Conservation (phyloP, 1,139 yeast species). For the Debaryomyces sp. region DNA sequence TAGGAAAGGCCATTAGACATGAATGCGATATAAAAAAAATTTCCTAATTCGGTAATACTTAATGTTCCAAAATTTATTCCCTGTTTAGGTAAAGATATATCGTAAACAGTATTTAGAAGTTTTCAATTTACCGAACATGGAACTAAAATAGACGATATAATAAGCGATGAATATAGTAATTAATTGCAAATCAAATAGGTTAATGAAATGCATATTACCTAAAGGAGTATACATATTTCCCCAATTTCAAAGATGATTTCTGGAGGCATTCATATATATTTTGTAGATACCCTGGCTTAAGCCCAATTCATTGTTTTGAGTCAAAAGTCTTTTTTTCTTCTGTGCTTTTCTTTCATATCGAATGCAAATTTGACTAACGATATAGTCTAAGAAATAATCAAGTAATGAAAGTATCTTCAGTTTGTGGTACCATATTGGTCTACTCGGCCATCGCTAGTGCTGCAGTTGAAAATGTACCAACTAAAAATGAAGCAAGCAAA, state of each 20-base stretch:
- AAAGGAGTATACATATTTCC: conserved; percentile 5
- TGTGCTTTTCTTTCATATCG: conserved; percentile 9
- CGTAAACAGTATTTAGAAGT: conserved; percentile 5
- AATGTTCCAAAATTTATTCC: conserved; percentile 5
- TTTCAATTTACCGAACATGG: conserved; percentile 9
- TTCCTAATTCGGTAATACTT: conserved; percentile 10
- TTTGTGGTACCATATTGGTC: conserved; percentile 23
- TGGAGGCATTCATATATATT: conserved; percentile 3
- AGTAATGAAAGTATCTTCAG: conserved; percentile 22
- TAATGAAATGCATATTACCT: conserved; percentile 8
- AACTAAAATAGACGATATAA: conserved; percentile 2
- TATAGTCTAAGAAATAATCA: conserved; percentile 5
- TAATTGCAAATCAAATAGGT: conserved; percentile 4
- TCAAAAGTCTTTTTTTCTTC: conserved; percentile 12
- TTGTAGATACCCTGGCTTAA: conserved; percentile 5
- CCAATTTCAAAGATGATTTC: neutral
- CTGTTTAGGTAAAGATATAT: conserved; percentile 5
- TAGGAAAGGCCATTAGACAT: neutral
- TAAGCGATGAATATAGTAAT: conserved; percentile 1
- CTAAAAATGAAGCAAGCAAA: conserved; percentile 12
- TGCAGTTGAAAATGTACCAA: conserved; percentile 11
- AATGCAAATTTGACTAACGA: conserved; percentile 14
- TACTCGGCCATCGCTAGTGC: conserved; percentile 23
- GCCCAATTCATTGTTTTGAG: conserved; percentile 3
- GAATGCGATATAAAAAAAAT: conserved; percentile 7